Base-by-base conservation (phyloP, 2,329 filamentous ascomycete genomes). In the Talaromyces marneffei region DNA sequence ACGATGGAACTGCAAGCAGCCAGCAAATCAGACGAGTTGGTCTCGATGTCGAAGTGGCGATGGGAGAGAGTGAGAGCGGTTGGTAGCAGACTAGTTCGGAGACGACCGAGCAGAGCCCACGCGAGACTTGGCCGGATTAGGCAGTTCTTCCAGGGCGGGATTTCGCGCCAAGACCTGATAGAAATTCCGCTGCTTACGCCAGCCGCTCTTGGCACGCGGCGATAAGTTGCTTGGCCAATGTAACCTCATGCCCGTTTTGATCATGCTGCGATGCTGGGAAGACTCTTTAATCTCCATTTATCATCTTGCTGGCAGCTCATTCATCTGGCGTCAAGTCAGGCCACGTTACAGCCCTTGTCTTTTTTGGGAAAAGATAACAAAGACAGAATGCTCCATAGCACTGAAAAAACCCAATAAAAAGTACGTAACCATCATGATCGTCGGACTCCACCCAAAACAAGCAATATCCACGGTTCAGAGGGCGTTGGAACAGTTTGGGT, bases 71-170 rank as follows among this genome's bases (percentile, higher is more conserved):
- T 4, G 23, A 46, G 27, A 48, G 44, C n/a, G n/a, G n/a, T n/a
- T n/a, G n/a, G n/a, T n/a, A 58, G n/a, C 37, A 18, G n/a, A n/a
- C 14, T 12, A 7, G 6, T 29, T 48, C 44, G 44, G 44, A n/a
- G 44, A 48, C 44, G 25, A 48, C 29, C 48, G 48, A 52, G 7
- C 46, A 29, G 27, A 25, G 35, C 18, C 31, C 57, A 59, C 23
- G 57, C 10, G 57, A 31, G 33, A n/a, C 52, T 40, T 40, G 52
- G 35, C 52, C 52, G 52, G 7, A 40, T 39, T 55, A 55, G 52
- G 52, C 20, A 55, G 52, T 40, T 55, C 12, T 55, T 55, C 52
- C 52, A 55, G 33, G 25, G 35, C 52, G 35, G n/a, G 31, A 29
- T 10, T 3, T 31, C 20, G 20, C 8, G 52, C 52, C 52, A 37